phyloP scores from a whole-genome alignment of 768 basidiomycete genomes.

The Russula sp. region DNA sequence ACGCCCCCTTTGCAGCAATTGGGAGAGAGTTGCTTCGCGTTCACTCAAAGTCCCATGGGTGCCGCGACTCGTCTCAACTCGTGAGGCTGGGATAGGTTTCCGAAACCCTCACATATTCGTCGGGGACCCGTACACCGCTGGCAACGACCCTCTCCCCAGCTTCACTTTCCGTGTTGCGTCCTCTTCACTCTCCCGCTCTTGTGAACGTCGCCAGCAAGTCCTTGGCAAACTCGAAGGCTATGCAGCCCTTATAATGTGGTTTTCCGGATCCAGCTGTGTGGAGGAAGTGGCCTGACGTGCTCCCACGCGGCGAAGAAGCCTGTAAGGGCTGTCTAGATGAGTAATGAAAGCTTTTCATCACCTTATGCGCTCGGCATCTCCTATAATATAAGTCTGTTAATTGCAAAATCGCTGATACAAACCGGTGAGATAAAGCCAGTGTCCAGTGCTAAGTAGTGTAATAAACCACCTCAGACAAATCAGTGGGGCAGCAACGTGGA shows the following conservation, averaged over 20 bases:
- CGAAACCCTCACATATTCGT: constrained; percentile 3
- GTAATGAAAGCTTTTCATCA: no score
- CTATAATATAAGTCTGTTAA: no score
- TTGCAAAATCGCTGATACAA: no score
- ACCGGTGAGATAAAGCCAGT: no score
- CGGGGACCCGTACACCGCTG: constrained; percentile 10
- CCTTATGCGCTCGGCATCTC: no score
- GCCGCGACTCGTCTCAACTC: constrained; percentile 13
- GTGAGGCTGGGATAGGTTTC: constrained; percentile 1
- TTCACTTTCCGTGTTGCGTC: constrained; percentile 10
- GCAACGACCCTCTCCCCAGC: constrained; percentile 10
- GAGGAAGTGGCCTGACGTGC: not conserved
- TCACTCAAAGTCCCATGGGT: constrained; percentile 21
- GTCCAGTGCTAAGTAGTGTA: no score
- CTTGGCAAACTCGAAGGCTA: constrained; percentile 6
- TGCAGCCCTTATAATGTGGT: constrained; percentile 14
- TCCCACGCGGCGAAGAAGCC: constrained; percentile 6
- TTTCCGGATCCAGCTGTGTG: not conserved
- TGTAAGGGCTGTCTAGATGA: no score
- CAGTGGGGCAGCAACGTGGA: no score
- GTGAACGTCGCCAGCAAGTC: constrained; percentile 13
- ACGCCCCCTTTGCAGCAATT: constrained; percentile 7
- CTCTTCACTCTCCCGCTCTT: constrained; percentile 8
- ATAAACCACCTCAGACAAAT: no score
- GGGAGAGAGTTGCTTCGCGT: constrained; percentile 15